These are phyloP conservation scores for Dunaliella sp. DNA, from an alignment of 139 green algal species.

Conservation along the genomic window DNA sequence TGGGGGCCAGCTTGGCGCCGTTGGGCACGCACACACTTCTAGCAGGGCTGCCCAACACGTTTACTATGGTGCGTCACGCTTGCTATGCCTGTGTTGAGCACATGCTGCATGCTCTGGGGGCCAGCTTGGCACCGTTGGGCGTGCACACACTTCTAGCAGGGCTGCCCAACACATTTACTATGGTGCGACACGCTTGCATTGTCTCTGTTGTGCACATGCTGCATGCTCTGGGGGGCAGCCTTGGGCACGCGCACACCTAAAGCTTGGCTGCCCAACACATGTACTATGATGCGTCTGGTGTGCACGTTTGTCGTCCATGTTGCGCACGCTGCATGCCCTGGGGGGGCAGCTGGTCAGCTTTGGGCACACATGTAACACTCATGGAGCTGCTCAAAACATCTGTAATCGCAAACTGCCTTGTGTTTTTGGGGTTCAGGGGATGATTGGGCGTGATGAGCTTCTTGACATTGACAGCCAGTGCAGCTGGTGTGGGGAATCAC, in stretches of 20 bases:
- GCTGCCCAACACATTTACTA: conserved; percentile 12
- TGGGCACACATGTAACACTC: too few species aligned
- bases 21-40: neutral
- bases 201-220: too few species aligned
- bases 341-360: too few species aligned
- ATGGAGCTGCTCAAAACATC: too few species aligned
- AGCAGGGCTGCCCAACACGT: neutral
- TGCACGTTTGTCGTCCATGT: too few species aligned
- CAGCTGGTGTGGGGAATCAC: too few species aligned
- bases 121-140: neutral
- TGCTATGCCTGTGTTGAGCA: too few species aligned
- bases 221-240: neutral
- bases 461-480: too few species aligned
- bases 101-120: neutral
- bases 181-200: conserved; percentile 13
- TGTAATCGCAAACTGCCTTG: too few species aligned
- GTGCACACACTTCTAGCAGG: neutral
- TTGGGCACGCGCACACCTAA: neutral
- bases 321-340: neutral
- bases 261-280: neutral
- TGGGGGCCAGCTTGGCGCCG: neutral
- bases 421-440: too few species aligned
- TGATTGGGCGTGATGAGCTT: too few species aligned
- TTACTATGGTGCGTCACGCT: conserved; percentile 20
- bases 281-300: conserved; percentile 20